Conservation (phyloP, 768 basidiomycete genomes). For the Leccinum aurantiacum region DNA sequence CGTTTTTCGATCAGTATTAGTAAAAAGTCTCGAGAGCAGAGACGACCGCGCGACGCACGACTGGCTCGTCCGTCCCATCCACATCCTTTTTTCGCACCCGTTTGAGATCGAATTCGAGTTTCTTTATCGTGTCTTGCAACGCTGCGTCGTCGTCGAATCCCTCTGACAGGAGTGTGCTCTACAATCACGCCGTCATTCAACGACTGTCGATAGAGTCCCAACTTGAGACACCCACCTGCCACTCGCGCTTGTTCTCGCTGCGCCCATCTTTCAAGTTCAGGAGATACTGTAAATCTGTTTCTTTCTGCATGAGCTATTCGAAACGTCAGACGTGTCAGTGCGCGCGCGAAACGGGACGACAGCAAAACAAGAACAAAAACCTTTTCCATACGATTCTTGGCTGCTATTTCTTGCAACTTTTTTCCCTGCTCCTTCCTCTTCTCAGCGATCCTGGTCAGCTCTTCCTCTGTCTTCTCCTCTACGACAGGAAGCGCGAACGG, state of each 20-base stretch:
- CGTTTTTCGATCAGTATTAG: neutral
- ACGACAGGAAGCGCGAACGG: conserved; percentile 63
- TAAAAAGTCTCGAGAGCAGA: neutral
- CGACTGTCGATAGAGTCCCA: neutral
- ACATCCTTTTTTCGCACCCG: conserved; percentile 79
- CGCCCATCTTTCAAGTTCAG: conserved; percentile 63
- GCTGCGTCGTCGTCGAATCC: conserved; percentile 77
- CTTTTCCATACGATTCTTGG: conserved; percentile 83
- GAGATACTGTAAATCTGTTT: conserved; percentile 68
- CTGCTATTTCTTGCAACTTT: conserved; percentile 88
- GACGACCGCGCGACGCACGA: conserved; percentile 33
- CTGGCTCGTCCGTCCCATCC: conserved; percentile 65
- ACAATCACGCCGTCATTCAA: neutral
- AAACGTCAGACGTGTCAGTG: neutral
- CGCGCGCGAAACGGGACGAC: neutral
- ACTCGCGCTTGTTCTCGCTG: conserved; percentile 67
- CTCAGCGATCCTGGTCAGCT: conserved; percentile 74
- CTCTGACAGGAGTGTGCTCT: conserved; percentile 64
- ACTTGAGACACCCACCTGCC: conserved; percentile 48
- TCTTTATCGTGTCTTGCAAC: conserved; percentile 82
- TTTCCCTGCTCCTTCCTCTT: conserved; percentile 82
- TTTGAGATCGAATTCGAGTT: conserved; percentile 76
- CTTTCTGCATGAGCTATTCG: conserved; percentile 67
- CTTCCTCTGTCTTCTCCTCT: conserved; percentile 91
- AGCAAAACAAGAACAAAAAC: conserved; percentile 36